Conservation (phyloP, 768 basidiomycete species). For the Stropharia rugosoannulata region DNA sequence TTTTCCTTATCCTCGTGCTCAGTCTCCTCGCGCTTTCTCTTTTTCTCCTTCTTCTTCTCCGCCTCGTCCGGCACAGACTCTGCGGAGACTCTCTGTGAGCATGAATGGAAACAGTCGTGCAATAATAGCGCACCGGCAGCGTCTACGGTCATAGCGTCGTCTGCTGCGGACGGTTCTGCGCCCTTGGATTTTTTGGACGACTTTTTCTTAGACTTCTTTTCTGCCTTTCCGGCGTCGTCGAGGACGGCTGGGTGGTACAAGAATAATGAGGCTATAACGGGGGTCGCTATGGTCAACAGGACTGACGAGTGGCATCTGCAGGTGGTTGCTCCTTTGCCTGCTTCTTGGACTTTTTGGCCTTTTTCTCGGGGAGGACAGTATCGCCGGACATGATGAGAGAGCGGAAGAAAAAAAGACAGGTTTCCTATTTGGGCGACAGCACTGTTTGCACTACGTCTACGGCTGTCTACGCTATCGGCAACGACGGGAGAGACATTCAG, state of each 20-base stretch:
- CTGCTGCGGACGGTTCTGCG: conserved; percentile 17
- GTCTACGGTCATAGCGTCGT: conserved; percentile 16
- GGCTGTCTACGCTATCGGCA: too few species aligned
- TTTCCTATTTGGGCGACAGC: too few species aligned
- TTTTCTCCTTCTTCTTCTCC: conserved; percentile 35
- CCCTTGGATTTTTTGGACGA: conserved; percentile 25
- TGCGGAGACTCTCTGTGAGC: not conserved
- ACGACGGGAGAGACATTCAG: too few species aligned
- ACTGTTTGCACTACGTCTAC: too few species aligned
- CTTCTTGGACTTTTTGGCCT: conserved; percentile 24
- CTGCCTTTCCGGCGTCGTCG: conserved; percentile 12
- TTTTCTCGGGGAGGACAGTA: conserved; percentile 8
- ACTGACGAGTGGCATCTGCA: conserved; percentile 7
- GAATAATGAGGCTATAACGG: too few species aligned
- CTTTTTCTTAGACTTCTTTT: conserved; percentile 14
- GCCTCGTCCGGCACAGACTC: conserved; percentile 9
- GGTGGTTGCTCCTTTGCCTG: conserved; percentile 24
- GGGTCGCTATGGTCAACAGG: conserved; percentile 1
- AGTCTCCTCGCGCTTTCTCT: conserved; percentile 42
- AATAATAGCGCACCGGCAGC: conserved; percentile 17
- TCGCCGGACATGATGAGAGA: conserved; percentile 26
- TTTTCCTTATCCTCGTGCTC: conserved; percentile 31
- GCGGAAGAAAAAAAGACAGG: not conserved
- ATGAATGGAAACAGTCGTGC: not conserved
- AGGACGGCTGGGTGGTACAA: conserved; percentile 1